phyloP scores from a whole-genome alignment of 495 filamentous ascomycete genomes.

The Neurospora terricola region DNA sequence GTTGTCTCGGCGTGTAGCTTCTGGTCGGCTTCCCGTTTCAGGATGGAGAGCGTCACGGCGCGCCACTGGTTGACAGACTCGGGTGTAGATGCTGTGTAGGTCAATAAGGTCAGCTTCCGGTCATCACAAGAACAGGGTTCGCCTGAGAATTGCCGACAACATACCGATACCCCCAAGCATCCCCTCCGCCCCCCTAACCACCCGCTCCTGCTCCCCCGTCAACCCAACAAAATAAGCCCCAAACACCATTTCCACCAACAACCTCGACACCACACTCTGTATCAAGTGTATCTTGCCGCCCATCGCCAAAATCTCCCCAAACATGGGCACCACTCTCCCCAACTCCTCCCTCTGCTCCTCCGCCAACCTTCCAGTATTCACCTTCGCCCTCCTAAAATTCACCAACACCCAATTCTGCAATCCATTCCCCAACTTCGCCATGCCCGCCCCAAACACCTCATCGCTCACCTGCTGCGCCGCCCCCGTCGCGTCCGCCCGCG shows the following conservation, averaged over 20 bases:
- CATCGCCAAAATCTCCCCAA: constrained; percentile 30
- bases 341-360: constrained; percentile 28
- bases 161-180: constrained; percentile 36
- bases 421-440: constrained; percentile 40
- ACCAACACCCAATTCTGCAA: constrained; percentile 51
- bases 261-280: constrained; percentile 41
- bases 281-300: constrained; percentile 42
- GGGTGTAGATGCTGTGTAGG: constrained; percentile 22
- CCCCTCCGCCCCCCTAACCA: constrained; percentile 34
- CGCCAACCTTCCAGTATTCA: constrained; percentile 32
- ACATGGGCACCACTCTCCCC: constrained; percentile 37
- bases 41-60: constrained; percentile 39
- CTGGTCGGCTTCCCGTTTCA: constrained; percentile 35
- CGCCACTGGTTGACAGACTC: constrained; percentile 48
- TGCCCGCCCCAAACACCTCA: constrained; percentile 40
- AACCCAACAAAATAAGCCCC: constrained; percentile 43
- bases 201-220: constrained; percentile 28
- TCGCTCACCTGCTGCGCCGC: constrained; percentile 39
- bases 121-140: background rate
- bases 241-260: constrained; percentile 43
- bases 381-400: constrained; percentile 41
- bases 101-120: background rate
- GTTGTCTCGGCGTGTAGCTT: constrained; percentile 33
- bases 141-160: constrained; percentile 1
- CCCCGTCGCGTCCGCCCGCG: constrained; percentile 26